A percentile compares a stretch with the other conserved stretches of the same genome.
phyloP scores from a whole-genome alignment of 306 rosid species.

The Casuarina glauca region DNA sequence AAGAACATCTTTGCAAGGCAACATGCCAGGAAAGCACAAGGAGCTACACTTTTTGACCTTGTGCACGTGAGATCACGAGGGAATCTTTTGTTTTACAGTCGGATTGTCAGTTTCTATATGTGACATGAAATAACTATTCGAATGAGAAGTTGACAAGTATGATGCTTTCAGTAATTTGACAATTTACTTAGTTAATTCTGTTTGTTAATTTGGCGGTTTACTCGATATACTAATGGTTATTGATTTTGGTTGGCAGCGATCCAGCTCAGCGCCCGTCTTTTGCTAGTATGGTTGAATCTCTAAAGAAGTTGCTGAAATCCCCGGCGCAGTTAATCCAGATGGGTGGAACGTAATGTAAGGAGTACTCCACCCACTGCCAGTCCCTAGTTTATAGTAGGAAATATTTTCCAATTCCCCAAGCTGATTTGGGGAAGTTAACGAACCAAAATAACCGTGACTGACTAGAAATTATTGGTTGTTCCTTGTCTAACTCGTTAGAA shows the following conservation, averaged over 20 bases:
- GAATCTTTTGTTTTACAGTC: neutral
- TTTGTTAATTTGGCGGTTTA: conserved; percentile 5
- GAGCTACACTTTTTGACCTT: neutral
- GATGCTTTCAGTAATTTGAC: too few relatives aligned
- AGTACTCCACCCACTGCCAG: conserved; percentile 11
- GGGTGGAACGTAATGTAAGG: conserved; percentile 41
- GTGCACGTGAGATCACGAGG: neutral
- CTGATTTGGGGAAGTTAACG: conserved; percentile 25
- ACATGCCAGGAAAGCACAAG: neutral
- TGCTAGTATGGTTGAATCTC: conserved; percentile 59
- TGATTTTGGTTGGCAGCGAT: conserved; percentile 52
- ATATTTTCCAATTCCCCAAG: conserved; percentile 10
- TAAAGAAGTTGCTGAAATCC: conserved; percentile 84
- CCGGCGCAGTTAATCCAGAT: conserved; percentile 65
- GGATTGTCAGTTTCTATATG: too few relatives aligned
- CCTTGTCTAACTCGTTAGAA: conserved; percentile 34
- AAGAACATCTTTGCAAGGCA: neutral
- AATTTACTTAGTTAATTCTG: neutral
- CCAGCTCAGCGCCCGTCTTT: conserved; percentile 79
- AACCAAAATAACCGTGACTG: conserved; percentile 32
- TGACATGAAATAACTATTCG: too few relatives aligned
- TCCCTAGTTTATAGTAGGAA: neutral
- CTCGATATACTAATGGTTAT: conserved; percentile 22
- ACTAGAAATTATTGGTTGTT: conserved; percentile 28
- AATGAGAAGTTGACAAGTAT: too few relatives aligned